Percentiles rank a stretch among this genome's conserved stretches.
phyloP scores from a whole-genome alignment of 306 rosid species.

The Ormosia emarginata region DNA sequence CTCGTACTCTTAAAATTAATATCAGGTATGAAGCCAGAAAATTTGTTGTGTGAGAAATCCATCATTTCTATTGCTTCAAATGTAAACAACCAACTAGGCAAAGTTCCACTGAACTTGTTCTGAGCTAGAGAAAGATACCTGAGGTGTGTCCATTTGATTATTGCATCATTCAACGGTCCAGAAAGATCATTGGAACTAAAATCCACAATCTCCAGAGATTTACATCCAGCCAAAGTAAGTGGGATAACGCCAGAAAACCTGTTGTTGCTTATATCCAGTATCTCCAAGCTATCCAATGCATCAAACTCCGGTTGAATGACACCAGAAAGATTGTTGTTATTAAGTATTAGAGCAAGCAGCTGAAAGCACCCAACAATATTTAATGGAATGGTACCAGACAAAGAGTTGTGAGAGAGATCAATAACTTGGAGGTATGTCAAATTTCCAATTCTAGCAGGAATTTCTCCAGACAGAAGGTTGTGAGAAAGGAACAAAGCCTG shows the following conservation, averaged over 20 bases:
- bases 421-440: slow-evolving; percentile 94
- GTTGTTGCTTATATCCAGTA: slow-evolving; percentile 90
- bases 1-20: slow-evolving; percentile 59
- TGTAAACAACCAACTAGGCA: slow-evolving; percentile 89
- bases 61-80: slow-evolving; percentile 65
- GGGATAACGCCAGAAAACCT: slow-evolving; percentile 91
- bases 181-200: slow-evolving; percentile 90
- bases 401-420: slow-evolving; percentile 85
- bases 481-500: slow-evolving; percentile 96
- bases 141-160: slow-evolving; percentile 88
- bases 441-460: slow-evolving; percentile 91
- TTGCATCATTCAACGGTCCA: slow-evolving; percentile 92
- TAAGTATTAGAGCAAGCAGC: slow-evolving; percentile 84
- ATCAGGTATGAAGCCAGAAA: slow-evolving; percentile 86
- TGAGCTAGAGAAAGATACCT: slow-evolving; percentile 83
- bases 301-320: slow-evolving; percentile 97
- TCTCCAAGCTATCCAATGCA: slow-evolving; percentile 89
- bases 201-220: slow-evolving; percentile 88
- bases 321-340: slow-evolving; percentile 86
- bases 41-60: slow-evolving; percentile 88
- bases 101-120: slow-evolving; percentile 69
- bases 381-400: slow-evolving; percentile 87
- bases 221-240: slow-evolving; percentile 95
- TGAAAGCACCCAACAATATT: slow-evolving; percentile 97
- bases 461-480: slow-evolving; percentile 85